Evolutionary conservation across 1,284 basidiomycete species (phyloP).

Genomic region (Sphaerobolus stellatus): DNA sequence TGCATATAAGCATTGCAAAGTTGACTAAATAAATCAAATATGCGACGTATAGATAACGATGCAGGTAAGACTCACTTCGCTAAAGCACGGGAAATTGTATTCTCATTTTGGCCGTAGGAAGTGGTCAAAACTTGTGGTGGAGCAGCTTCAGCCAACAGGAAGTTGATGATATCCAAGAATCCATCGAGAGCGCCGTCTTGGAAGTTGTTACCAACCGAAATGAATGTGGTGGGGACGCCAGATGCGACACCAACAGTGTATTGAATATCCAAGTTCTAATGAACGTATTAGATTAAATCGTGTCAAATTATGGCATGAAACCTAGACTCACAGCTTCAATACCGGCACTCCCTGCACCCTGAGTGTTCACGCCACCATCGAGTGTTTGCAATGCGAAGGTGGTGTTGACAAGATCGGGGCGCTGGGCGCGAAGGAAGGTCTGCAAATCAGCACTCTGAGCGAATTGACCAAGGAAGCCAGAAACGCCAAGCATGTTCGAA

Average conservation of each 20-base stretch:
- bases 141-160: constrained; percentile 7
- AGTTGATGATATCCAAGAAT: constrained; percentile 17
- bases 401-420: constrained; percentile 5
- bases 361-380: constrained; percentile 22
- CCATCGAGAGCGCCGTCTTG: constrained; percentile 9
- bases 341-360: constrained; percentile 21
- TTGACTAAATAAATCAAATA: constrained; percentile 8
- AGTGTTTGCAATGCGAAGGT: constrained; percentile 6
- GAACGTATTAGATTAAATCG: background rate
- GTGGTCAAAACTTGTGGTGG: constrained; percentile 19
- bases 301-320: background rate
- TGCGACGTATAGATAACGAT: background rate
- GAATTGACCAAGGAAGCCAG: constrained; percentile 15
- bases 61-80: constrained; percentile 12
- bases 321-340: constrained; percentile 26
- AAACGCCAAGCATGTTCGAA: constrained; percentile 14
- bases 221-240: constrained; percentile 12
- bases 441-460: constrained; percentile 7
- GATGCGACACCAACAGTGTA: constrained; percentile 12
- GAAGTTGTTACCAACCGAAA: constrained; percentile 10
- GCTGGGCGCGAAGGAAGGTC: background rate
- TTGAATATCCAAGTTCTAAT: constrained; percentile 14
- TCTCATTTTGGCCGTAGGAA: constrained; percentile 10
- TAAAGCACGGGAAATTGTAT: constrained; percentile 4
- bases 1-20: constrained; percentile 24